phyloP scores from a whole-genome alignment of 2,329 filamentous ascomycete species.

The Nothomitra cinnamomea region DNA sequence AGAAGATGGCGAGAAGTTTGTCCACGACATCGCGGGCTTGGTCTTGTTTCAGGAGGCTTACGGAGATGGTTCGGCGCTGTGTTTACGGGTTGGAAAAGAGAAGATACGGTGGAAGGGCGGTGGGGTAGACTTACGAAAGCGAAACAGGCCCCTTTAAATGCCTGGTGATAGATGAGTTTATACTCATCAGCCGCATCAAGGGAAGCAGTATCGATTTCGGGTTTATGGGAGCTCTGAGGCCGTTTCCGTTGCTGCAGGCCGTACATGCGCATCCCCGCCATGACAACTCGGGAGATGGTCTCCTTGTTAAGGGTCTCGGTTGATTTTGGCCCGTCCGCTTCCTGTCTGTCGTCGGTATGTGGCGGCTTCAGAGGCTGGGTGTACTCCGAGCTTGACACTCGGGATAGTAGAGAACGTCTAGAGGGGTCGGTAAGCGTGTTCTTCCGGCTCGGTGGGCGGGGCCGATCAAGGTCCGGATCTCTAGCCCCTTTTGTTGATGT shows the following conservation, averaged over 20 bases:
- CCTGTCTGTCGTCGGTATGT: slow-evolving; percentile 9
- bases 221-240: slow-evolving; percentile 15
- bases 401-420: slow-evolving; percentile 10
- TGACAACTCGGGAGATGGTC: slow-evolving; percentile 30
- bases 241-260: slow-evolving; percentile 25
- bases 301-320: slow-evolving; percentile 30
- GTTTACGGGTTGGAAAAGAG: not conserved
- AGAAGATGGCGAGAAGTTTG: slow-evolving; percentile 28
- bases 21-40: slow-evolving; percentile 30
- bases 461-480: not conserved
- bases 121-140: slow-evolving; percentile 22
- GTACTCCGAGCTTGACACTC: slow-evolving; percentile 12
- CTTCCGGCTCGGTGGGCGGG: not conserved
- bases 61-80: not conserved
- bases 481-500: not conserved
- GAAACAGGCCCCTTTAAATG: slow-evolving; percentile 31
- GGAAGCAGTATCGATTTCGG: slow-evolving; percentile 12
- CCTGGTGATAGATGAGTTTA: slow-evolving; percentile 34
- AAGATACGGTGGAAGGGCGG: not conserved
- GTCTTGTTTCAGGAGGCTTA: slow-evolving; percentile 21
- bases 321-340: slow-evolving; percentile 17
- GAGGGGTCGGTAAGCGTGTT: not conserved
- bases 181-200: slow-evolving; percentile 27
- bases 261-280: slow-evolving; percentile 35
- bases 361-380: not conserved